Conservation (phyloP, 331 rosid species). For the Quercus tomentella region DNA sequence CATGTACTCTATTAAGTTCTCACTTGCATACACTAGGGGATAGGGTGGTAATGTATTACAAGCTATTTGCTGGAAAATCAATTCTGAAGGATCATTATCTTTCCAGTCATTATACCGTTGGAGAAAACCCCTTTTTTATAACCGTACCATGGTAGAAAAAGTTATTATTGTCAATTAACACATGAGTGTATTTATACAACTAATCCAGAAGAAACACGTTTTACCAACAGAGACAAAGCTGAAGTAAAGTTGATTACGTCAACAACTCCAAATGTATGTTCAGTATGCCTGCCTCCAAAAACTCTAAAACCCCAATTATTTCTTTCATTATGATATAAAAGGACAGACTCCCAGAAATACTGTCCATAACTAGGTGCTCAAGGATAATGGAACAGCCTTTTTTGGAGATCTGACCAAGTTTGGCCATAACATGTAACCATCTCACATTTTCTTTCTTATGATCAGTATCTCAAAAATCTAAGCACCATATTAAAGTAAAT, state of each 20-base stretch:
- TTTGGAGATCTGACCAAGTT: not conserved
- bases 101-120: not conserved
- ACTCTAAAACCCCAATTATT: not conserved
- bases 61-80: not conserved
- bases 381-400: not conserved
- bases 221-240: not conserved
- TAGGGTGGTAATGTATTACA: not conserved
- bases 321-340: not conserved
- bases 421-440: not conserved
- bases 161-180: not conserved
- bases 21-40: not conserved
- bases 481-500: not conserved
- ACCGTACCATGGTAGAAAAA: not conserved
- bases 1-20: not conserved
- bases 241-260: not conserved
- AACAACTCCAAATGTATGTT: not conserved
- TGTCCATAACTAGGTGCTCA: not conserved
- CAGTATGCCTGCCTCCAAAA: not conserved
- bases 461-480: not conserved
- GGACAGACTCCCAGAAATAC: not conserved
- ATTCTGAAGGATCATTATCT: not conserved
- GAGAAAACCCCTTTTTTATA: too few species aligned
- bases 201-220: not conserved
- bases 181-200: not conserved
- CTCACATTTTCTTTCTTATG: not conserved